Percentiles rank a stretch among this genome's conserved stretches.
These are phyloP conservation scores for Physaria fendleri DNA, from an alignment of 345 rosid species.

Conservation along the genomic window DNA sequence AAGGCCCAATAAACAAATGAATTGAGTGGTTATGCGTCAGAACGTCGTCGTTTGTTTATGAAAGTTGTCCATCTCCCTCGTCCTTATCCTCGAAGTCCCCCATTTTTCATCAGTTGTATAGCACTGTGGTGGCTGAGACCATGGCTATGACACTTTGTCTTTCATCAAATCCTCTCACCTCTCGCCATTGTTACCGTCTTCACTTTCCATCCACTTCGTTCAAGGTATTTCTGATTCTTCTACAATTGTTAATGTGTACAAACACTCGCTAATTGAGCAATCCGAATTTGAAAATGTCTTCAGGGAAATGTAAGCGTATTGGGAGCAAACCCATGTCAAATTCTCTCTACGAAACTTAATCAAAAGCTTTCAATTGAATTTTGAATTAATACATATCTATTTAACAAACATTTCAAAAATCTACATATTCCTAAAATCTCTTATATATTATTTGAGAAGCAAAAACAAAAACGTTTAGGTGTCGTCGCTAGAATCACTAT, in stretches of 20 bases:
- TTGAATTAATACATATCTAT: too few species aligned
- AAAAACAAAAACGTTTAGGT: too few species aligned
- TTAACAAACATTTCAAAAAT: too few species aligned
- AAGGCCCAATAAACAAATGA: background rate
- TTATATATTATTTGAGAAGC: too few species aligned
- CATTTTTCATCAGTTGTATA: background rate
- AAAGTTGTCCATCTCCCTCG: background rate
- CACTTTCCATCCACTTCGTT: slow-evolving; percentile 24
- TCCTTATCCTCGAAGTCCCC: slow-evolving; percentile 24
- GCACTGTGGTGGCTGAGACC: slow-evolving; percentile 13
- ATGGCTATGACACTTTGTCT: slow-evolving; percentile 38
- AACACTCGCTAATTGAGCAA: background rate
- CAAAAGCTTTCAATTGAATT: too few species aligned
- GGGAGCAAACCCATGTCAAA: slow-evolving; percentile 24
- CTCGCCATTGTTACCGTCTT: slow-evolving; percentile 13
- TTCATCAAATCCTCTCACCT: slow-evolving; percentile 26
- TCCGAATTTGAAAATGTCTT: background rate
- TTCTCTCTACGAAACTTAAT: slow-evolving; percentile 25
- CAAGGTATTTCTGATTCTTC: slow-evolving; percentile 20
- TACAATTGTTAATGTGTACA: background rate
- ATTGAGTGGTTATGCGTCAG: background rate
- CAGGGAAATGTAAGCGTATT: slow-evolving; percentile 39
- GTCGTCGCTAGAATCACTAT: too few species aligned
- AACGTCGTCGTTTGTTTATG: slow-evolving; percentile 5
- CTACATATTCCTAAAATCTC: too few species aligned